These are phyloP conservation scores for Aspergillus sp. DNA, from an alignment of 2,329 filamentous ascomycete genomes.

Conservation along the genomic window DNA sequence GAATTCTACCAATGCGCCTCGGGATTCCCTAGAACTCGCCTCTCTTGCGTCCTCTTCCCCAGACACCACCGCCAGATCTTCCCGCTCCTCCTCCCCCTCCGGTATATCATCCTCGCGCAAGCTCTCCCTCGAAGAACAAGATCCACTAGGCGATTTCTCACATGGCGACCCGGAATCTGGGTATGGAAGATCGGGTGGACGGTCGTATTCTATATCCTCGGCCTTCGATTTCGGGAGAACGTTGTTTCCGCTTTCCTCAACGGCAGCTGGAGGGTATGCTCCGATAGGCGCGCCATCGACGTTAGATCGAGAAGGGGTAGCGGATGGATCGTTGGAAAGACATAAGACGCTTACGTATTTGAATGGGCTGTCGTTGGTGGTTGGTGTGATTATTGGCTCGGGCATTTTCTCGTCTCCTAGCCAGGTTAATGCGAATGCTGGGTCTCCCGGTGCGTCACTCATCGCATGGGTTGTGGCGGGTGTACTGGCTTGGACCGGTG, in stretches of 20 bases:
- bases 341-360: slow-evolving; percentile 93
- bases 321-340: slow-evolving; percentile 81
- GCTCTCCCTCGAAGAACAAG: slow-evolving; percentile 79
- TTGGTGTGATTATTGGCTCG: slow-evolving; percentile 90
- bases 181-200: slow-evolving; percentile 42
- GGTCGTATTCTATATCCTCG: slow-evolving; percentile 84
- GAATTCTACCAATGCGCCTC: slow-evolving; percentile 39
- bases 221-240: slow-evolving; percentile 94
- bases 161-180: slow-evolving; percentile 47
- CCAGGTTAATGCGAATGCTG: slow-evolving; percentile 84
- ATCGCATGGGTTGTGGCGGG: slow-evolving; percentile 90
- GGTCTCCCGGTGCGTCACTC: slow-evolving; percentile 81
- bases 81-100: slow-evolving; percentile 67
- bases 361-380: slow-evolving; percentile 83
- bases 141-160: slow-evolving; percentile 55
- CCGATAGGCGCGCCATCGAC: slow-evolving; percentile 64
- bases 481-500: slow-evolving; percentile 92
- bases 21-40: slow-evolving; percentile 94
- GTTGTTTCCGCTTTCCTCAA: slow-evolving; percentile 85
- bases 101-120: slow-evolving; percentile 88
- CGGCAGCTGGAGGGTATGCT: slow-evolving; percentile 66
- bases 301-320: slow-evolving; percentile 51
- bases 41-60: slow-evolving; percentile 82
- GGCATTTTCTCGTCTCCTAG: slow-evolving; percentile 94
- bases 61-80: slow-evolving; percentile 56